Percentiles rank a stretch among this genome's conserved stretches.
phyloP scores from a whole-genome alignment of 2,329 filamentous ascomycete genomes.

The Nigrograna mackinnonii region DNA sequence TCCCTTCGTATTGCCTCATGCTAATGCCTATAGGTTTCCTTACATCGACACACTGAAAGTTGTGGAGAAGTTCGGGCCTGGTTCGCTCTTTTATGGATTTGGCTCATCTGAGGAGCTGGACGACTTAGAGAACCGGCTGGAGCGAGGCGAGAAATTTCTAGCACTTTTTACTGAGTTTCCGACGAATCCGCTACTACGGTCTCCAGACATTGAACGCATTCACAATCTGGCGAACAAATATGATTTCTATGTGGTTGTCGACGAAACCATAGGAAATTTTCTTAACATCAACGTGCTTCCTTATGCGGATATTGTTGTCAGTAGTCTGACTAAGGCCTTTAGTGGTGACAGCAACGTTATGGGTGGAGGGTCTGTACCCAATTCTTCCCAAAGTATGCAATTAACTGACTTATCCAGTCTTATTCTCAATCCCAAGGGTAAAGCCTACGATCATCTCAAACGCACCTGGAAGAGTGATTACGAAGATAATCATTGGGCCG shows the following conservation, averaged over 20 bases:
- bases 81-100: conserved; percentile 84
- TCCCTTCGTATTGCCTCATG: background rate
- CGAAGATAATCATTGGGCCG: conserved; percentile 91
- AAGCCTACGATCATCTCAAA: conserved; percentile 73
- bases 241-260: conserved; percentile 87
- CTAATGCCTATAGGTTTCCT: conserved; percentile 63
- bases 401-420: conserved; percentile 42
- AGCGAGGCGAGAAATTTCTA: conserved; percentile 74
- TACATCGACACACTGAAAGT: conserved; percentile 98
- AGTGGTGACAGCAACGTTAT: conserved; percentile 98
- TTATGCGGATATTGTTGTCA: conserved; percentile 88
- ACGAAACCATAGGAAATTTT: conserved; percentile 96
- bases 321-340: conserved; percentile 95
- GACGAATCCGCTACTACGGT: conserved; percentile 84
- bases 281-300: conserved; percentile 93
- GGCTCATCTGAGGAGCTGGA: conserved; percentile 79
- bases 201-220: conserved; percentile 84
- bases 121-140: conserved; percentile 74
- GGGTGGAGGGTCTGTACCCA: conserved; percentile 69
- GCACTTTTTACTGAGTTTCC: conserved; percentile 95
- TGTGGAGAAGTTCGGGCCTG: conserved; percentile 89
- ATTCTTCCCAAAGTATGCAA: background rate
- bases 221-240: conserved; percentile 77
- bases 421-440: conserved; percentile 68
- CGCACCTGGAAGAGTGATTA: conserved; percentile 66